phyloP scores from a whole-genome alignment of 2,329 filamentous ascomycete genomes.

The Colletotrichum paranaense region DNA sequence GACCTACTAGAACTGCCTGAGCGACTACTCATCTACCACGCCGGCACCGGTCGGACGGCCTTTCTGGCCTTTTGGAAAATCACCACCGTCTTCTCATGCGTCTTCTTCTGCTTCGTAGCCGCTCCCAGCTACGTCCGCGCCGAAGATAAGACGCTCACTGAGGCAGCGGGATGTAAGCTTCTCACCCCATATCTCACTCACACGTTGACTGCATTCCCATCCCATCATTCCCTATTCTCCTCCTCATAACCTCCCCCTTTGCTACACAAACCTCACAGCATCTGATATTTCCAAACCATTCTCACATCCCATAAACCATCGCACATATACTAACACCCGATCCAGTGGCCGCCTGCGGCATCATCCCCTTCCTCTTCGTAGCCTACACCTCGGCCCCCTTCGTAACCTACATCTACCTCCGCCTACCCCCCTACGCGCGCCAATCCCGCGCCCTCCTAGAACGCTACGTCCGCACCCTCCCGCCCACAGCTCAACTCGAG shows the following conservation, averaged over 20 bases:
- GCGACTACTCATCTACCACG: slow-evolving; percentile 78
- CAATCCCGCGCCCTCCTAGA: slow-evolving; percentile 66
- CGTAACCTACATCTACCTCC: slow-evolving; percentile 78
- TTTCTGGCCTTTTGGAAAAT: slow-evolving; percentile 79
- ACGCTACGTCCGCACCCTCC: slow-evolving; percentile 60
- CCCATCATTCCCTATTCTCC: not conserved
- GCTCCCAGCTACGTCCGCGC: slow-evolving; percentile 67
- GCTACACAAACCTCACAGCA: not conserved
- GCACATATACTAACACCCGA: slow-evolving; percentile 9
- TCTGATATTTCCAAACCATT: no score
- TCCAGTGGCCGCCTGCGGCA: slow-evolving; percentile 68
- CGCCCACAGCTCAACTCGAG: slow-evolving; percentile 58
- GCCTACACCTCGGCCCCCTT: slow-evolving; percentile 75
- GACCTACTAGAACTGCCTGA: slow-evolving; percentile 61
- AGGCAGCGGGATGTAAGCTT: slow-evolving; percentile 52
- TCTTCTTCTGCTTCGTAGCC: slow-evolving; percentile 72
- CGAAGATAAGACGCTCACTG: slow-evolving; percentile 48
- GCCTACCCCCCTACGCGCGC: slow-evolving; percentile 74
- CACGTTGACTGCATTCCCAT: not conserved
- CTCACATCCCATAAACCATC: not conserved
- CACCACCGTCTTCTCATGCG: slow-evolving; percentile 75
- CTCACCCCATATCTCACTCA: slow-evolving; percentile 37
- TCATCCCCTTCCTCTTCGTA: slow-evolving; percentile 74
- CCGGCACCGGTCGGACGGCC: slow-evolving; percentile 73
- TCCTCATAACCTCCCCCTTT: not conserved